Evolutionary conservation across 352 stramenopile species (phyloP).

Genomic region (Phytophthora crassamura): DNA sequence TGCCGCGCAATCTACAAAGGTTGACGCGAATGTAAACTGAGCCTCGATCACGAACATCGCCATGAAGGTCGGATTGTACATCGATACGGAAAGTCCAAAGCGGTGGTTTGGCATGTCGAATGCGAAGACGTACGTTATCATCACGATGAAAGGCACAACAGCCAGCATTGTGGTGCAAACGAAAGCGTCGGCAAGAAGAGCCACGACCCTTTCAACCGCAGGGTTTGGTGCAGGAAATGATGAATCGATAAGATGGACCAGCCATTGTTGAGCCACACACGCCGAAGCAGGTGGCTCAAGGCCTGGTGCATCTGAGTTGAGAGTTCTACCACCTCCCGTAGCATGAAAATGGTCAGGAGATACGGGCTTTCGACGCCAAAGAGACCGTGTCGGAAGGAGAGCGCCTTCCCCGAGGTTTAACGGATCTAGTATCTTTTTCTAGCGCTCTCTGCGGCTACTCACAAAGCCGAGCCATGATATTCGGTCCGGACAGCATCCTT

Average conservation of each 20-base stretch:
- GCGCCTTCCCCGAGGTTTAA: too few species aligned
- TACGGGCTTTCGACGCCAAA: constrained; percentile 9
- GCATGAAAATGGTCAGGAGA: constrained; percentile 20
- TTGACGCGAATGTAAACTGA: constrained; percentile 1
- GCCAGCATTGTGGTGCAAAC: constrained; percentile 3
- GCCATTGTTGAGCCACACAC: constrained; percentile 29
- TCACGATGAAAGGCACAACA: not conserved
- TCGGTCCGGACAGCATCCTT: too few species aligned
- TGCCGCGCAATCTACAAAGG: not conserved
- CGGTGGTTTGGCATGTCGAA: not conserved
- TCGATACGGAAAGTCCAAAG: not conserved
- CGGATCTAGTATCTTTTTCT: too few species aligned
- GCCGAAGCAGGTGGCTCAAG: constrained; percentile 21
- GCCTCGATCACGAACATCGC: constrained; percentile 1
- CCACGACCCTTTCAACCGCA: constrained; percentile 1
- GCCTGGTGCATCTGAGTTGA: constrained; percentile 20
- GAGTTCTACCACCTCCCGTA: constrained; percentile 18
- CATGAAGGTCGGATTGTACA: constrained; percentile 10
- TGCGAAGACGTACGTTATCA: not conserved
- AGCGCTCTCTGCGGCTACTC: too few species aligned
- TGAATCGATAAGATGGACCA: constrained; percentile 60
- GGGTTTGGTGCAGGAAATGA: constrained; percentile 32
- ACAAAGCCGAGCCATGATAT: too few species aligned
- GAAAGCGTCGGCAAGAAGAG: not conserved
- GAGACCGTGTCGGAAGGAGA: too few species aligned